These are phyloP conservation scores for Aspergillus neoniger DNA, from an alignment of 2,329 filamentous ascomycete genomes.

Conservation along the genomic window DNA sequence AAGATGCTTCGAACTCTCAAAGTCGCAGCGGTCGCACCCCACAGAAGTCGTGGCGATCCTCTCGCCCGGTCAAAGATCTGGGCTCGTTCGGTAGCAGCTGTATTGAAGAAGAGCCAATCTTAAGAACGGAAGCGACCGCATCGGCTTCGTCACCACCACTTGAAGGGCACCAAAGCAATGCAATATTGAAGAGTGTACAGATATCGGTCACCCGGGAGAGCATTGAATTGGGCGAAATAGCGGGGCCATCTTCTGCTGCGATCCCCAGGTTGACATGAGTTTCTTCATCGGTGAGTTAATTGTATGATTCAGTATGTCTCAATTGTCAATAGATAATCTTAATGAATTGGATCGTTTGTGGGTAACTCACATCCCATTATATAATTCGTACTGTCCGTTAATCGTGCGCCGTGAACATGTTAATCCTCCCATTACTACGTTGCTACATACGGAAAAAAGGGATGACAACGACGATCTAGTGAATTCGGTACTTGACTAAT, in stretches of 20 bases:
- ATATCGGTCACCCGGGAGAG: slow-evolving; percentile 16
- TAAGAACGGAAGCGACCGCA: neutral
- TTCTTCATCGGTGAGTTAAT: neutral
- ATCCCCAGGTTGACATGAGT: neutral
- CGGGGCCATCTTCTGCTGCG: neutral
- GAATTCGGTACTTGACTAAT: too few relatives aligned
- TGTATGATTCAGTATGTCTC: neutral
- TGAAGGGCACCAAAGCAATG: neutral
- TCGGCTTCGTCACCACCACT: neutral
- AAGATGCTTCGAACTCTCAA: slow-evolving; percentile 16
- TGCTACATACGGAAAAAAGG: too few relatives aligned
- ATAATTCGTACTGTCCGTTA: too few relatives aligned
- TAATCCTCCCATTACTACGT: too few relatives aligned
- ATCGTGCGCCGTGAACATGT: too few relatives aligned
- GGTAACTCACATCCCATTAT: too few relatives aligned
- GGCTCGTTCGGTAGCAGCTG: neutral
- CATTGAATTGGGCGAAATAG: slow-evolving; percentile 5
- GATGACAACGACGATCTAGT: too few relatives aligned
- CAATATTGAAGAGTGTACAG: slow-evolving; percentile 18
- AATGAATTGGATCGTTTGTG: too few relatives aligned
- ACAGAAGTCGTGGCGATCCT: neutral
- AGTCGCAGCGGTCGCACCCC: slow-evolving; percentile 1
- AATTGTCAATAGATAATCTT: neutral
- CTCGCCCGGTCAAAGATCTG: neutral
- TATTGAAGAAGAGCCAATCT: neutral